Conservation (phyloP, 106 monocot species). For the Acorus calamus region DNA sequence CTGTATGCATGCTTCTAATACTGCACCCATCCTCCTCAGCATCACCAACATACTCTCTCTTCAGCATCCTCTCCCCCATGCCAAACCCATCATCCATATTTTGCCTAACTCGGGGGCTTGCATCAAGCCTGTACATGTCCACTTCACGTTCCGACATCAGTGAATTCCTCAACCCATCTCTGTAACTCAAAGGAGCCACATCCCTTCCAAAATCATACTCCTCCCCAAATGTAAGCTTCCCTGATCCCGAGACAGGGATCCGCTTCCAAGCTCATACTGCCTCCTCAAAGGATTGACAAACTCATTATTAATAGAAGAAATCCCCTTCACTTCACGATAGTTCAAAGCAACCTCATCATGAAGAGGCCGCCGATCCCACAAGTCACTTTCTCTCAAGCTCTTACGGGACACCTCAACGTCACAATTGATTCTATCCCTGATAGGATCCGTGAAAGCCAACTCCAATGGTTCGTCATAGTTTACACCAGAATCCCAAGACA, state of each 20-base stretch:
- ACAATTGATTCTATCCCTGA: constrained; percentile 6
- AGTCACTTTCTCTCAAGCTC: constrained; percentile 8
- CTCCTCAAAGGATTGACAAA: constrained; percentile 8
- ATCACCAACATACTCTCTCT: constrained; percentile 14
- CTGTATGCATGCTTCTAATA: constrained; percentile 3
- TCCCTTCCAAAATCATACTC: constrained; percentile 21
- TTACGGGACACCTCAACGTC: constrained; percentile 10
- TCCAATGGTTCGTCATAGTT: constrained; percentile 9
- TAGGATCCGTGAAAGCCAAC: constrained; percentile 8
- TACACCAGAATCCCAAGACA: neutral
- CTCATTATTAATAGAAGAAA: constrained; percentile 11
- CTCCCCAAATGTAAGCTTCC: constrained; percentile 14
- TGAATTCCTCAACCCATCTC: constrained; percentile 31
- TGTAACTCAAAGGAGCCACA: constrained; percentile 21
- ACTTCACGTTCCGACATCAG: constrained; percentile 11
- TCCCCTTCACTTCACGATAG: constrained; percentile 8
- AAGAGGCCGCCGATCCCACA: constrained; percentile 11
- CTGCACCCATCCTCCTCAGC: constrained; percentile 13
- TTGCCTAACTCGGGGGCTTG: constrained; percentile 8
- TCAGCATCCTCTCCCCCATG: constrained; percentile 18
- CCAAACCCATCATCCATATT: constrained; percentile 18
- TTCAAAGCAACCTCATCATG: constrained; percentile 6
- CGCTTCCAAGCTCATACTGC: constrained; percentile 9
- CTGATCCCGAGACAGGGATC: constrained; percentile 7
- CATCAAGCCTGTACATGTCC: constrained; percentile 7